Evolutionary conservation across 1,284 basidiomycete genomes (phyloP).

Genomic region (Porogramme epimiltina): DNA sequence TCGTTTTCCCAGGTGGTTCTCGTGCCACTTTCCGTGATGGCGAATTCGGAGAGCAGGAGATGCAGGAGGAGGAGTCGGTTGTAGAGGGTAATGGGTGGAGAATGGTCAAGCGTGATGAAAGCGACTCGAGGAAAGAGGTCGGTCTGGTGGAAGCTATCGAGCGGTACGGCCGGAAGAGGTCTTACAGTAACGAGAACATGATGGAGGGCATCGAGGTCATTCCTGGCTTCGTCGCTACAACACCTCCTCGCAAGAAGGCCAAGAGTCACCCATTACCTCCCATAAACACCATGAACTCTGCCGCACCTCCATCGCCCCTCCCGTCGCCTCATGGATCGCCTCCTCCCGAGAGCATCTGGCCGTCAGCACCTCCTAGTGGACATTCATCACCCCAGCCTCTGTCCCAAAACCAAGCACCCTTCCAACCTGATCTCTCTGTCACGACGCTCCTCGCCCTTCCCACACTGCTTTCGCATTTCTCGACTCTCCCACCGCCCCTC

Average conservation of each 20-base stretch:
- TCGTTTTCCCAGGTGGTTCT: conserved; percentile 77
- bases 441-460: conserved; percentile 81
- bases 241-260: conserved; percentile 76
- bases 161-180: conserved; percentile 77
- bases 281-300: conserved; percentile 61
- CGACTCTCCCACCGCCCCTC: conserved; percentile 65
- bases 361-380: conserved; percentile 74
- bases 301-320: conserved; percentile 79
- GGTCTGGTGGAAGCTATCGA: conserved; percentile 78
- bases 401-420: conserved; percentile 57
- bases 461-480: conserved; percentile 74
- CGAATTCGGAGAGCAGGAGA: conserved; percentile 61
- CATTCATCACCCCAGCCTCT: conserved; percentile 68
- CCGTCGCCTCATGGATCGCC: conserved; percentile 84
- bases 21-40: conserved; percentile 76
- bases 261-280: conserved; percentile 58
- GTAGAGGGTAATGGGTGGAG: conserved; percentile 73
- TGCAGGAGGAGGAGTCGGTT: conserved; percentile 69
- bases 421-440: conserved; percentile 78
- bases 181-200: conserved; percentile 66
- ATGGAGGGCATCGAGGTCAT: conserved; percentile 78
- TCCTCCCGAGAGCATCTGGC: conserved; percentile 70
- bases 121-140: conserved; percentile 52
- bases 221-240: conserved; percentile 45
- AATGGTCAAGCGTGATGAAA: conserved; percentile 68